phyloP scores from a whole-genome alignment of 495 filamentous ascomycete genomes.

The Trichoderma reesei region DNA sequence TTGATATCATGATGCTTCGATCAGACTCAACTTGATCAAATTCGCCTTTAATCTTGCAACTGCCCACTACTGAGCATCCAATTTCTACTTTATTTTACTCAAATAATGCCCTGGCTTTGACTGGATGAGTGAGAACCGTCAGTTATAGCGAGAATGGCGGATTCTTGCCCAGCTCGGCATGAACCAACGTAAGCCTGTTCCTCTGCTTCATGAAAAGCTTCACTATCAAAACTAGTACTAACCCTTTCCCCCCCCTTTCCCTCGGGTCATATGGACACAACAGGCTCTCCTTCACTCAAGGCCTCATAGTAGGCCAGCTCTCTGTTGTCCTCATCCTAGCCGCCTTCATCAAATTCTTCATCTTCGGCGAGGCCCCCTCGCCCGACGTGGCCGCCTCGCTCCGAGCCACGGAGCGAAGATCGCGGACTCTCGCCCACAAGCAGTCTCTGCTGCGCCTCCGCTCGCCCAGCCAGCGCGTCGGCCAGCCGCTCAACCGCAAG shows the following conservation, averaged over 20 bases:
- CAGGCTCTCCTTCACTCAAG: slow-evolving; percentile 85
- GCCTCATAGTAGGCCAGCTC: slow-evolving; percentile 86
- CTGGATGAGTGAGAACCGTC: too few relatives aligned
- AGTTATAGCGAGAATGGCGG: slow-evolving; percentile 19
- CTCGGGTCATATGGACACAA: neutral
- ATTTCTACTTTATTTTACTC: too few relatives aligned
- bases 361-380: slow-evolving; percentile 87
- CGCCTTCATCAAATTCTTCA: slow-evolving; percentile 99
- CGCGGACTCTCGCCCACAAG: slow-evolving; percentile 53
- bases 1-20: neutral
- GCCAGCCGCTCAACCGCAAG: slow-evolving; percentile 52
- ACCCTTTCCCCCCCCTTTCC: too few relatives aligned
- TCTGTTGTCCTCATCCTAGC: slow-evolving; percentile 83
- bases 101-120: too few relatives aligned
- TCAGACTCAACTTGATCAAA: neutral
- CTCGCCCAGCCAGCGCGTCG: slow-evolving; percentile 32
- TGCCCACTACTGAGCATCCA: neutral
- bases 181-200: slow-evolving; percentile 37
- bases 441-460: slow-evolving; percentile 55
- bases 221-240: neutral
- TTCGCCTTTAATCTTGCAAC: neutral
- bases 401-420: slow-evolving; percentile 58
- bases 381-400: slow-evolving; percentile 60
- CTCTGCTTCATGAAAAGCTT: neutral
- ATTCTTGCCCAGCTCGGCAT: slow-evolving; percentile 32